These are phyloP conservation scores for Tympanopsis confertula DNA, from an alignment of 2,329 filamentous ascomycete species.

Conservation along the genomic window DNA sequence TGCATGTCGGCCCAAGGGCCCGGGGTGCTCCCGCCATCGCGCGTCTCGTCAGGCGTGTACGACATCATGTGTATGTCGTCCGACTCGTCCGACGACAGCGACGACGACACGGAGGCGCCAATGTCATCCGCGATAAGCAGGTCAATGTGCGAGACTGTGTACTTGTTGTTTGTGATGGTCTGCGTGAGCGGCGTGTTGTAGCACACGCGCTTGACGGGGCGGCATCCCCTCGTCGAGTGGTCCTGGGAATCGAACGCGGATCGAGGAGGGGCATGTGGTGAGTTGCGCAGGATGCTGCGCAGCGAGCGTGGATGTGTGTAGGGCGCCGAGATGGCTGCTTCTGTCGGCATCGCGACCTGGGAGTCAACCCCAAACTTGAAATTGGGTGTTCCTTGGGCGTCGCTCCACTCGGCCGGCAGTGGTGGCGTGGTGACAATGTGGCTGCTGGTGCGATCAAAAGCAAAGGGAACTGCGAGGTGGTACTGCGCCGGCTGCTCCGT, in stretches of 20 bases:
- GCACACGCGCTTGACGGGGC: conserved; percentile 31
- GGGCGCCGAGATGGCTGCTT: conserved; percentile 24
- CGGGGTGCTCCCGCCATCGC: conserved; percentile 49
- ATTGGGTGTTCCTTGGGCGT: conserved; percentile 12
- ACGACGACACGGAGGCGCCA: conserved; percentile 27
- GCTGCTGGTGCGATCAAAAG: not conserved
- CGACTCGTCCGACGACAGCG: conserved; percentile 23
- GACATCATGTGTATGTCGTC: conserved; percentile 36
- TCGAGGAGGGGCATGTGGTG: conserved; percentile 39
- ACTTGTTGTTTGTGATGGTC: conserved; percentile 51
- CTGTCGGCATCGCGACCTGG: not conserved
- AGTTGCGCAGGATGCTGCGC: conserved; percentile 56
- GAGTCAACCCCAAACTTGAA: not conserved
- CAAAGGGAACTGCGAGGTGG: not conserved
- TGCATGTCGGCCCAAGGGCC: conserved; percentile 54
- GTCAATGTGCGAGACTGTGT: conserved; percentile 52
- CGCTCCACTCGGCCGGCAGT: conserved; percentile 24
- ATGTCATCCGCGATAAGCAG: conserved; percentile 45
- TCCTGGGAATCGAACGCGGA: conserved; percentile 42
- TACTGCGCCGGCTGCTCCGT: too few species aligned
- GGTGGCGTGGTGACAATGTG: not conserved
- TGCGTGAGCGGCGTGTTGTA: conserved; percentile 53
- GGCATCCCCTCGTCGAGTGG: conserved; percentile 29
- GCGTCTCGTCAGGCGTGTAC: conserved; percentile 39
- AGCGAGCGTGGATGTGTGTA: conserved; percentile 47